These are phyloP conservation scores for Lentinula lateritia DNA, from an alignment of 768 basidiomycete genomes.

Conservation along the genomic window DNA sequence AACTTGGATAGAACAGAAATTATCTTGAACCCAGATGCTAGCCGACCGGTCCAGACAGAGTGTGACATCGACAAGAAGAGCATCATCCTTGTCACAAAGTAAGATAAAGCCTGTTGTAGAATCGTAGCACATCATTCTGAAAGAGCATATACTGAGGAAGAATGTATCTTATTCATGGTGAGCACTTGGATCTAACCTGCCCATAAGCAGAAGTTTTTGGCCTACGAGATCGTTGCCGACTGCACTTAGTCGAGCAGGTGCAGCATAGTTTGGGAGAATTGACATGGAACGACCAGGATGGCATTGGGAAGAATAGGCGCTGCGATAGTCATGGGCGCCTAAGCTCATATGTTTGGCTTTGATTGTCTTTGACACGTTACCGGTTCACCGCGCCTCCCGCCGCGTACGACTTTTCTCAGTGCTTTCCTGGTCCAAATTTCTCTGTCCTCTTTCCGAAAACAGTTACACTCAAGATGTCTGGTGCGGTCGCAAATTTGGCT, in stretches of 20 bases:
- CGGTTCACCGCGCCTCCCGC: neutral
- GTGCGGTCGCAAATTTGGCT: constrained; percentile 74
- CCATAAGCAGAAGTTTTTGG: constrained; percentile 53
- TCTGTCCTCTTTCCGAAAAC: neutral
- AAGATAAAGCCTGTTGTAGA: constrained; percentile 37
- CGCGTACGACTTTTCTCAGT: neutral
- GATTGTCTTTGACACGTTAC: neutral
- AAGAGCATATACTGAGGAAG: constrained; percentile 3
- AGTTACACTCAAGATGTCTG: constrained; percentile 48
- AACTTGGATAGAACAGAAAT: constrained; percentile 43
- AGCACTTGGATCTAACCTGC: constrained; percentile 33
- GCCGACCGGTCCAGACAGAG: constrained; percentile 40
- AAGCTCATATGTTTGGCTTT: neutral
- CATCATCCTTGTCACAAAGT: constrained; percentile 44
- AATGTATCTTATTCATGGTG: constrained; percentile 11
- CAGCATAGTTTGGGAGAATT: constrained; percentile 43
- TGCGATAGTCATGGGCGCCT: too few relatives aligned
- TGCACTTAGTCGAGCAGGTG: constrained; percentile 34
- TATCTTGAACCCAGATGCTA: constrained; percentile 47
- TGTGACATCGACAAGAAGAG: constrained; percentile 51
- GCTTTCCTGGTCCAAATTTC: neutral
- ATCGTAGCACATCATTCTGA: constrained; percentile 57
- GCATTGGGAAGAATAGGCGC: neutral
- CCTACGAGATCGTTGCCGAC: constrained; percentile 35
- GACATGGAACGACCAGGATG: constrained; percentile 28